Evolutionary conservation across 2,329 filamentous ascomycete genomes (phyloP).

Genomic region (Macrophomina phaseolina): DNA sequence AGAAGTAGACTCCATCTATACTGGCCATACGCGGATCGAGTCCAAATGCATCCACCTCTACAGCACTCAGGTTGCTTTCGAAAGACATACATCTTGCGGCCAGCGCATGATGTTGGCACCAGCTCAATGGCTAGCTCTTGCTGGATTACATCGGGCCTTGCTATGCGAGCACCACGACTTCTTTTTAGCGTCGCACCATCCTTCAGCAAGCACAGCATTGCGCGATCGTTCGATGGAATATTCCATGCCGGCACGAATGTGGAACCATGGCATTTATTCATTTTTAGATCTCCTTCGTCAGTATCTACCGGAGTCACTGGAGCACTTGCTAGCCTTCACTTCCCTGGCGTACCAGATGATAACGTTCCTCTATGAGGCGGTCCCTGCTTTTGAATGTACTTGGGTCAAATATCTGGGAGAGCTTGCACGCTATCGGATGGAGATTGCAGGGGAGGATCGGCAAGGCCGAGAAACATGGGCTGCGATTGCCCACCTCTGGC

Average conservation of each 20-base stretch:
- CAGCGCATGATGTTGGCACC: constrained; percentile 53
- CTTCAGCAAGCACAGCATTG: constrained; percentile 72
- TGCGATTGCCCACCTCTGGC: constrained; percentile 81
- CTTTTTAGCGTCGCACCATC: constrained; percentile 86
- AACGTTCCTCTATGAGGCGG: constrained; percentile 83
- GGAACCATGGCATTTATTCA: constrained; percentile 87
- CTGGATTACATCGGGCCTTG: constrained; percentile 79
- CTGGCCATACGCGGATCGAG: constrained; percentile 84
- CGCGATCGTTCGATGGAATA: constrained; percentile 77
- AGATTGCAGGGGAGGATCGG: constrained; percentile 83
- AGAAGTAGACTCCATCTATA: constrained; percentile 85
- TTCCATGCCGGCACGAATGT: constrained; percentile 91
- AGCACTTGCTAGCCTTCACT: constrained; percentile 91
- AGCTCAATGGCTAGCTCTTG: constrained; percentile 84
- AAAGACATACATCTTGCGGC: constrained; percentile 56
- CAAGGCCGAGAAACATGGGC: constrained; percentile 82
- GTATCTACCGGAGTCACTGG: constrained; percentile 74
- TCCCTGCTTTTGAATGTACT: constrained; percentile 80
- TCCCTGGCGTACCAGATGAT: constrained; percentile 91
- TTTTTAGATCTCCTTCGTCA: constrained; percentile 74
- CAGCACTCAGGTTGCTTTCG: constrained; percentile 61
- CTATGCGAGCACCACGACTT: constrained; percentile 71
- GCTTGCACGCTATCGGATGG: constrained; percentile 84
- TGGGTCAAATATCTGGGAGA: constrained; percentile 96
- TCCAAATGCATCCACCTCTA: constrained; percentile 86